phyloP scores from a whole-genome alignment of 2,329 filamentous ascomycete genomes.

The Nectriaceae sp. region DNA sequence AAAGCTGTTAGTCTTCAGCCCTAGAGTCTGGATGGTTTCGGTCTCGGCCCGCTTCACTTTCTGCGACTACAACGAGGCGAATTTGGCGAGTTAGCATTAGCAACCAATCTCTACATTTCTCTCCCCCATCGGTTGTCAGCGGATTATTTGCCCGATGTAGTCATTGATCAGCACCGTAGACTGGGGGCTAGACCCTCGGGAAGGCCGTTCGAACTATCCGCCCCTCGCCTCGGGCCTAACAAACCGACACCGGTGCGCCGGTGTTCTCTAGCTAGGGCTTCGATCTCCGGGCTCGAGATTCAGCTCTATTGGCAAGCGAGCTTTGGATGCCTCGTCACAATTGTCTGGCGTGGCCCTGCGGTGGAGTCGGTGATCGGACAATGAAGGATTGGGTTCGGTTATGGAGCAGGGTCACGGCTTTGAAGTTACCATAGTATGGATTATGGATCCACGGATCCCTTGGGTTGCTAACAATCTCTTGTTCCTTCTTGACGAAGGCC shows the following conservation, averaged over 20 bases:
- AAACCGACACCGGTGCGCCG: constrained; percentile 5
- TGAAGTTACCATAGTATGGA: no score
- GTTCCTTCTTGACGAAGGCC: background rate
- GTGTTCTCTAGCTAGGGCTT: background rate
- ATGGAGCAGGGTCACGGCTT: no score
- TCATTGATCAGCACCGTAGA: background rate
- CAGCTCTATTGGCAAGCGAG: background rate
- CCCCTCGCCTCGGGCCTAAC: constrained; percentile 7
- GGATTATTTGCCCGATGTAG: background rate
- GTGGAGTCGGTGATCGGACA: constrained; percentile 20
- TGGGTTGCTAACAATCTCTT: background rate
- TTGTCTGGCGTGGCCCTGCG: background rate
- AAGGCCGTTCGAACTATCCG: constrained; percentile 5
- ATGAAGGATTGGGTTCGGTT: background rate
- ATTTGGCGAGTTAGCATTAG: background rate
- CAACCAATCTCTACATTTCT: background rate
- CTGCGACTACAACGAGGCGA: background rate
- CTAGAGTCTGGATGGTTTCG: background rate
- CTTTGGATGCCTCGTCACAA: background rate
- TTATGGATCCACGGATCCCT: background rate
- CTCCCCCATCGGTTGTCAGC: background rate
- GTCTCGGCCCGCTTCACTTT: background rate
- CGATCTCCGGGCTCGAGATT: background rate
- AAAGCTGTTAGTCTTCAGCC: background rate
- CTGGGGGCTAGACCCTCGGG: no score